A percentile compares a stretch with the other conserved stretches of the same genome.
phyloP scores from a whole-genome alignment of 2,329 filamentous ascomycete species.

The Magnaporthiopsis incrustans region DNA sequence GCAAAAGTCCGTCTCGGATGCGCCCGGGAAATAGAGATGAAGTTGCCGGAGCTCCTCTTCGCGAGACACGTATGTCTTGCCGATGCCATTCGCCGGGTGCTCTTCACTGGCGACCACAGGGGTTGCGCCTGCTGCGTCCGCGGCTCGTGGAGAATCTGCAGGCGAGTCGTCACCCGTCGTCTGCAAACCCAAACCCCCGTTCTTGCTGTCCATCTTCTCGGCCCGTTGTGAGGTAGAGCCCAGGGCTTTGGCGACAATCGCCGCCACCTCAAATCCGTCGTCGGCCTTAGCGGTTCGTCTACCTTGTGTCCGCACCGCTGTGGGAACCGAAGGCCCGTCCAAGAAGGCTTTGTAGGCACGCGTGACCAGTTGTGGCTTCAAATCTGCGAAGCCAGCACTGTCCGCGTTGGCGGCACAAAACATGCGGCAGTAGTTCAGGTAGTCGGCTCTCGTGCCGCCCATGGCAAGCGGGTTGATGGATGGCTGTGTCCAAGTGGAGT shows the following conservation, averaged over 20 bases:
- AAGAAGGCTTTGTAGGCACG: neutral
- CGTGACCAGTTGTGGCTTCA: neutral
- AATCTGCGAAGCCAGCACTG: neutral
- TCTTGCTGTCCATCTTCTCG: neutral
- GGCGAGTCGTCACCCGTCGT: neutral
- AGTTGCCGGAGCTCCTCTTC: constrained; percentile 31
- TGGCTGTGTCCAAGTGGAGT: neutral
- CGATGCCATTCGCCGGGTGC: neutral
- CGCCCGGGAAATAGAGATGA: constrained; percentile 43
- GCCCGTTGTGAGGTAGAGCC: neutral
- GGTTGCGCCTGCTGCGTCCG: too few species aligned
- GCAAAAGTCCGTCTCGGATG: constrained; percentile 37
- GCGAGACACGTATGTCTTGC: neutral
- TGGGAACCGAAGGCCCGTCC: neutral
- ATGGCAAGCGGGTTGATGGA: neutral
- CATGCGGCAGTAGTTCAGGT: neutral
- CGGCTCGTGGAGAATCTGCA: neutral
- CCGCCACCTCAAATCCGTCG: neutral
- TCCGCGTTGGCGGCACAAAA: neutral
- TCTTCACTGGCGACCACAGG: neutral
- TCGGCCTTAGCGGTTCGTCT: neutral
- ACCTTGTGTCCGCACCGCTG: neutral
- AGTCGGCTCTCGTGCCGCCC: neutral
- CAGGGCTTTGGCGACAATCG: neutral
- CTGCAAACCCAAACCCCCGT: neutral